Evolutionary conservation across 1,284 basidiomycete genomes (phyloP), one percentile per base, ranked within the genome.

Genomic region (Moesziomyces sp.): DNA sequence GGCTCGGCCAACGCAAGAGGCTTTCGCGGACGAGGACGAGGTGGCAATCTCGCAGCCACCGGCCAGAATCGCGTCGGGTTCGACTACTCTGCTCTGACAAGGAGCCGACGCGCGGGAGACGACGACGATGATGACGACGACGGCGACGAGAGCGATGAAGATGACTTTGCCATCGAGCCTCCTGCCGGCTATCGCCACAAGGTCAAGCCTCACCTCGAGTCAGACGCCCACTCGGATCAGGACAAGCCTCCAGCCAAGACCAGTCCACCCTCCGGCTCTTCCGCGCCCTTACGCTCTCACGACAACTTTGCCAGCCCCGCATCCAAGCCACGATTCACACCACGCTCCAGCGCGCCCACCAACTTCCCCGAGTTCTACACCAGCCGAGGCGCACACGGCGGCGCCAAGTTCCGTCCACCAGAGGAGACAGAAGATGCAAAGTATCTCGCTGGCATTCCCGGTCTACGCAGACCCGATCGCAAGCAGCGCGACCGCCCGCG

Each of bases 361-460:
- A 49, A 42, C 38, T 75, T 71, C 26, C 72, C 72, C 50, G 72
- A 70, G 47, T 75, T 60, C 43, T 52, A 61, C 55, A 75, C 72
- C 23, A 67, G 50, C 35, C 44, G 72, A 43, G 64, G 70, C 46
- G 28, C 40, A 9, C 21, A 19, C 14, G 54, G 46, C 24, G 59
- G 63, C n/a, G 19, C 50, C 52, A 67, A 58, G 43, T 64, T 51
- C 9, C 72, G 72, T 28, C 72, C 72, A 14, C 72, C 67, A 16
- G 72, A 75, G 23, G 72, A 75, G 52, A 75, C 57, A 19, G 72
- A 75, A 48, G 67, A 75, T 19, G 58, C 67, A n/a, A 50, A 30
- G 19, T 75, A 75, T 23, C 63, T 75, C 8, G 72, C 72, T 6
- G 72, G 67, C 23, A 62, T 75, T n/a, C 72, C 72, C n/a, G 72